These are phyloP conservation scores for Malbranchea zuffiana DNA, from an alignment of 2,329 filamentous ascomycete species.

Conservation along the genomic window DNA sequence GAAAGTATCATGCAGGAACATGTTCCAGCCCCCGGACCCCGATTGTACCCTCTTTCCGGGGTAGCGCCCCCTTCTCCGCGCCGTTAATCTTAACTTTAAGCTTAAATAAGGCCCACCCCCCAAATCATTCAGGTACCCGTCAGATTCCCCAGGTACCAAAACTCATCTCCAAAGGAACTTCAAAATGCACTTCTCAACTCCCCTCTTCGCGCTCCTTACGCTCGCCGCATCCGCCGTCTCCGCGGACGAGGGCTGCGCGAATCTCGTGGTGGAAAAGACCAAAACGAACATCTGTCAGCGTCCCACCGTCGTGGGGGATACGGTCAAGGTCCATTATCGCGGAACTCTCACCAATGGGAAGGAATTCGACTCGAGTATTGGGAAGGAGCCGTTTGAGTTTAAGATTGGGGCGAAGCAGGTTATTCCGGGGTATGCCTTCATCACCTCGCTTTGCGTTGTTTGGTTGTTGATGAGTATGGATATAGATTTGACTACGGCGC, in stretches of 20 bases:
- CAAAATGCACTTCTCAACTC: too few species aligned
- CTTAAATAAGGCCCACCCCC: too few species aligned
- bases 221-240: slow-evolving; percentile 39
- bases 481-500: slow-evolving; percentile 78
- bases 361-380: slow-evolving; percentile 76
- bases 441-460: background rate
- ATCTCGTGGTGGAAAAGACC: slow-evolving; percentile 68
- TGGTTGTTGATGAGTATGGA: slow-evolving; percentile 11
- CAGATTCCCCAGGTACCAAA: too few species aligned
- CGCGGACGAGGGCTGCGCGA: slow-evolving; percentile 18
- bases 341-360: slow-evolving; percentile 66
- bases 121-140: too few species aligned
- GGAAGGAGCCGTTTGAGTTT: slow-evolving; percentile 65
- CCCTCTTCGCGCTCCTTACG: too few species aligned
- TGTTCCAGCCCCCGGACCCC: too few species aligned
- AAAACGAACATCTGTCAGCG: slow-evolving; percentile 61
- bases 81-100: too few species aligned
- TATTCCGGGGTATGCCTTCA: slow-evolving; percentile 61
- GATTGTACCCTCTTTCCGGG: too few species aligned
- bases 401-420: slow-evolving; percentile 68
- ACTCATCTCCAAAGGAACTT: too few species aligned
- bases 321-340: slow-evolving; percentile 75
- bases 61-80: too few species aligned
- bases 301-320: slow-evolving; percentile 66
- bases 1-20: too few species aligned